Evolutionary conservation across 306 rosid genomes (phyloP).

Genomic region (Macrotyloma uniflorum): DNA sequence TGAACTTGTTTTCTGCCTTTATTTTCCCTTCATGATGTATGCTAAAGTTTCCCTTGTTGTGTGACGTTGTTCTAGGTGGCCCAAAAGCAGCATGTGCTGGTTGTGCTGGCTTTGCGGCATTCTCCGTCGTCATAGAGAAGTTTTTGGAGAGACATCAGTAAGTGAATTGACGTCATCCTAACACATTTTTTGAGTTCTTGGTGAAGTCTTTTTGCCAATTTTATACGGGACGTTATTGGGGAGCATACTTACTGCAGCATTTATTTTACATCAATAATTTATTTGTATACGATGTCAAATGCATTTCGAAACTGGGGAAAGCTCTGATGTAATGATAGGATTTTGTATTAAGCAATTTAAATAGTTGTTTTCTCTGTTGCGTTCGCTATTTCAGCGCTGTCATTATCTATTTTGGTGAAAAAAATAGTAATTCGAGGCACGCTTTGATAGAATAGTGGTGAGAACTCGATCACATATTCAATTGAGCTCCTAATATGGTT

Average conservation of each 20-base stretch:
- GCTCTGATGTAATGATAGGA: slow-evolving; percentile 27
- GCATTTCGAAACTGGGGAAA: slow-evolving; percentile 22
- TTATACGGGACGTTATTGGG: not conserved
- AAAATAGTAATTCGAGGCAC: not conserved
- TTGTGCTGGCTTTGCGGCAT: slow-evolving; percentile 95
- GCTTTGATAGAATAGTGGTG: not conserved
- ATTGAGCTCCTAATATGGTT: not conserved
- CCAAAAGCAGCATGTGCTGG: slow-evolving; percentile 92
- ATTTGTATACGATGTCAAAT: slow-evolving; percentile 28
- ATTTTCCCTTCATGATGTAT: not conserved
- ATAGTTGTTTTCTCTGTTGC: slow-evolving; percentile 3
- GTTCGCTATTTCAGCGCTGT: not conserved
- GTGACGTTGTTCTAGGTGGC: slow-evolving; percentile 67
- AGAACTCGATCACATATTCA: not conserved
- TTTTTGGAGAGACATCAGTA: slow-evolving; percentile 80
- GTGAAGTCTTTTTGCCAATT: slow-evolving; percentile 24
- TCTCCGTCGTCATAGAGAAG: slow-evolving; percentile 82
- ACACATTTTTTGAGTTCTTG: slow-evolving; percentile 21
- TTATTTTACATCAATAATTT: slow-evolving; percentile 23
- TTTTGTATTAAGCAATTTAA: slow-evolving; percentile 18
- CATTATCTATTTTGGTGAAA: not conserved
- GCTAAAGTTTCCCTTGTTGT: slow-evolving; percentile 36
- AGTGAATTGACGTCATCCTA: slow-evolving; percentile 30
- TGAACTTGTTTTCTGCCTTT: slow-evolving; percentile 3
- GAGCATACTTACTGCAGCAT: not conserved